A percentile compares a stretch with the other conserved stretches of the same genome.
phyloP scores from a whole-genome alignment of 2,329 filamentous ascomycete species.

The Remersonia thermophila region DNA sequence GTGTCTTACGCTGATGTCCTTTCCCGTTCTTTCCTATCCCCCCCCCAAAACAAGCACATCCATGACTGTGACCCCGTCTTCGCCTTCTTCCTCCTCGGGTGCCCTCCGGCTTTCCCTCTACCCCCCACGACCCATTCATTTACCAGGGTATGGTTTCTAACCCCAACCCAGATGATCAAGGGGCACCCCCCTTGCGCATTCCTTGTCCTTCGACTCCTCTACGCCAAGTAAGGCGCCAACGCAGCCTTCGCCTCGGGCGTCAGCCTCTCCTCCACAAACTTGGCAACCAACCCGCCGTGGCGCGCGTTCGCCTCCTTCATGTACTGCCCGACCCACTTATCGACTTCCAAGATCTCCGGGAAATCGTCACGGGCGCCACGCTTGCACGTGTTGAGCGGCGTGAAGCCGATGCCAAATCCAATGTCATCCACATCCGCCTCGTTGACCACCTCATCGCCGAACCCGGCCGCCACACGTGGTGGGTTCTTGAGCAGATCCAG shows the following conservation, averaged over 20 bases:
- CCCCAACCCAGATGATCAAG: too few species aligned
- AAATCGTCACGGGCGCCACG: conserved; percentile 65
- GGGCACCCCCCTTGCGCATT: too few species aligned
- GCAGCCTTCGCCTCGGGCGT: conserved; percentile 45
- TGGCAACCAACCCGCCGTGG: conserved; percentile 56
- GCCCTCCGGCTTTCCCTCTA: too few species aligned
- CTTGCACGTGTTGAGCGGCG: conserved; percentile 82
- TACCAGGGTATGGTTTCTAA: too few species aligned
- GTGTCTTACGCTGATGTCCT: too few species aligned
- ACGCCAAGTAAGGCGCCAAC: conserved; percentile 39
- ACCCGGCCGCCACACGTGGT: conserved; percentile 50
- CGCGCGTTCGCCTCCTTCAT: conserved; percentile 65
- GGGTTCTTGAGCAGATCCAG: conserved; percentile 83
- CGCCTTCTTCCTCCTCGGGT: too few species aligned
- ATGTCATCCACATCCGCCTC: conserved; percentile 93
- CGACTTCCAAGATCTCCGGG: conserved; percentile 67
- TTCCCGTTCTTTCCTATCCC: too few species aligned
- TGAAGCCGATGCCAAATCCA: conserved; percentile 89
- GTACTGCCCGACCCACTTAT: conserved; percentile 74
- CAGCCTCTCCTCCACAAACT: conserved; percentile 61
- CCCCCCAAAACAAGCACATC: too few species aligned
- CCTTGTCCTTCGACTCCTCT: conserved; percentile 4
- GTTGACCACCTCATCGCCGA: conserved; percentile 62
- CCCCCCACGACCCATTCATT: too few species aligned
- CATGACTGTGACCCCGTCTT: too few species aligned